Evolutionary conservation across 2,329 filamentous ascomycete genomes (phyloP), one percentile per base, ranked within the genome.

Genomic region (Neoarthrinium moseri): DNA sequence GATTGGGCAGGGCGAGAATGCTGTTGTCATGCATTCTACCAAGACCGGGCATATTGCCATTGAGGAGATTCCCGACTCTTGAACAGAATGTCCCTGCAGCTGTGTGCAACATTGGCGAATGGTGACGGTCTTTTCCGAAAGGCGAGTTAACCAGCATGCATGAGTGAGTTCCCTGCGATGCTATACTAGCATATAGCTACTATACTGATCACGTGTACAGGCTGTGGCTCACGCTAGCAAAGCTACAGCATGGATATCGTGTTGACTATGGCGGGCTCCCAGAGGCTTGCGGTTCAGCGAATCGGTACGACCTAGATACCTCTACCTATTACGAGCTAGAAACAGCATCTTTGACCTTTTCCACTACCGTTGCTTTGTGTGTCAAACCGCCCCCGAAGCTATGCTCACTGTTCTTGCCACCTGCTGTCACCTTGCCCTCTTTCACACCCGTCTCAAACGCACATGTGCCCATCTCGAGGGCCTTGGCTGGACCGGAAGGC

Each of bases 391-490:
- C 75, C 10, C 75, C 75, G 47, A 71, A 79, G 53, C 73, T 75
- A 45, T 65, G 51, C 57, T 73, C 67, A 50, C 73, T 74, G 43
- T 77, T 77, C 53, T 63, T 56, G 0, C 74, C 73, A 3, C 72
- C 73, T 1, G 57, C 55, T 6, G 67, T 66, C 13, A 78, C 62
- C 55, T 64, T 60, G 0, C 76, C 75, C 51, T 72, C 66, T 2
- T 47, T 65, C 10, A 70, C 67, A 4, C 73, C 75, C 2, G 65
- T 73, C 55, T 74, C 72, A 62, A 82, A 87, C 1, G 87, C 88
- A 64, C 89, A 94, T 32, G 62, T 71, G 2, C 86, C 87, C 78
- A 91, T 77, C 61, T 91, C 83, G 47, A 73, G 65, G 70, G 52
- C 57, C 47, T 57, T 54, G 4, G 78, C 80, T 6, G 76, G 73